Evolutionary conservation across 805 yeast genomes (phyloP).

Genomic region (Candida oleophila): DNA sequence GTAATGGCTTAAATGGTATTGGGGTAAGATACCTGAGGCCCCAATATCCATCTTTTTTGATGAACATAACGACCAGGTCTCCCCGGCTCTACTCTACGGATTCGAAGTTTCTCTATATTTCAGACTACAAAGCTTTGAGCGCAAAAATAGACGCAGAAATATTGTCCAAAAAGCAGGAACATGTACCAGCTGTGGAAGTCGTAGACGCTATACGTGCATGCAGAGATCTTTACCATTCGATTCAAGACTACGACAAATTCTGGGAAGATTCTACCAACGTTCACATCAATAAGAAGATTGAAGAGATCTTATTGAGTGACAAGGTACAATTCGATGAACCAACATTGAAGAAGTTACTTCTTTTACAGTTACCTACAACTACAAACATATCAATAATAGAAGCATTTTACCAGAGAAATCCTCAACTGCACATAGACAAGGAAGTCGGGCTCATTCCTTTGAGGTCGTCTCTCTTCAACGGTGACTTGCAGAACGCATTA

Average conservation of each 20-base stretch:
- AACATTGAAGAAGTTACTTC: slow-evolving; percentile 27
- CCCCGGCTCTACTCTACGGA: background rate
- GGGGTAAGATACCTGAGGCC: background rate
- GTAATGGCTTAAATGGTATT: background rate
- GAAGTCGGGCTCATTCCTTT: slow-evolving; percentile 60
- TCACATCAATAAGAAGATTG: slow-evolving; percentile 18
- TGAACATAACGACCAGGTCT: background rate
- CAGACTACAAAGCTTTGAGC: slow-evolving; percentile 11
- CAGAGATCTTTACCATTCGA: slow-evolving; percentile 16
- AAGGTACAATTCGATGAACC: slow-evolving; percentile 16
- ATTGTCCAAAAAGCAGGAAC: slow-evolving; percentile 1
- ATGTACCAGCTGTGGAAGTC: slow-evolving; percentile 6
- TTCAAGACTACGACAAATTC: slow-evolving; percentile 21
- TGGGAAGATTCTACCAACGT: slow-evolving; percentile 21
- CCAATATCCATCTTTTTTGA: background rate
- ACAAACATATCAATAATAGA: slow-evolving; percentile 28
- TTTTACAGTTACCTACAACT: slow-evolving; percentile 31
- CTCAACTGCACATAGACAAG: slow-evolving; percentile 28
- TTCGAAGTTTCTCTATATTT: slow-evolving; percentile 10
- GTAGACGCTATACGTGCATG: slow-evolving; percentile 24
- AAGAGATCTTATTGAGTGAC: slow-evolving; percentile 18
- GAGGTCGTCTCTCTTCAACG: slow-evolving; percentile 55
- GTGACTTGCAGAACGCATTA: slow-evolving; percentile 56
- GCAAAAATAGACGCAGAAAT: slow-evolving; percentile 9
- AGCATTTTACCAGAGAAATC: slow-evolving; percentile 24